Conservation (phyloP, 2,329 filamentous ascomycete species). For the Huntiella decipiens region DNA sequence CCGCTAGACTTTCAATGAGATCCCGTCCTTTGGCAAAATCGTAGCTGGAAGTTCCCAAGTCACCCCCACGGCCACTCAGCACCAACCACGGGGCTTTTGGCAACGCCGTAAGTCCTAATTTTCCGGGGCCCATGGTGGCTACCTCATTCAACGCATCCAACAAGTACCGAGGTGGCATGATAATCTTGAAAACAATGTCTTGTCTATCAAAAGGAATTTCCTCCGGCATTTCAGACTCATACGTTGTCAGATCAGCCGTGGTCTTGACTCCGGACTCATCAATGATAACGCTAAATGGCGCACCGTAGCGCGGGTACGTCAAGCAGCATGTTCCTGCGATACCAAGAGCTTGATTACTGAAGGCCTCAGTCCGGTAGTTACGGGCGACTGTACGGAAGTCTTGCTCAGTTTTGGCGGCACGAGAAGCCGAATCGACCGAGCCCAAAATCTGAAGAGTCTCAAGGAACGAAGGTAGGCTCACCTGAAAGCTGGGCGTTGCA, state of each 20-base stretch:
- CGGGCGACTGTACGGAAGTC: constrained; percentile 44
- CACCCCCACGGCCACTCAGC: constrained; percentile 41
- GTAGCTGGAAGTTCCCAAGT: constrained; percentile 43
- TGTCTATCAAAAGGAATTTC: constrained; percentile 79
- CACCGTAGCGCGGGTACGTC: constrained; percentile 54
- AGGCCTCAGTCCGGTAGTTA: constrained; percentile 51
- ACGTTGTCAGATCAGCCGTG: constrained; percentile 77
- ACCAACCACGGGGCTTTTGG: constrained; percentile 52
- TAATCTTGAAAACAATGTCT: constrained; percentile 72
- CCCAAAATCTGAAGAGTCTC: constrained; percentile 94
- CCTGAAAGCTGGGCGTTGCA: constrained; percentile 53
- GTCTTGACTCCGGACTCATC: constrained; percentile 76
- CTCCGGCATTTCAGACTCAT: constrained; percentile 53
- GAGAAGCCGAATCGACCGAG: constrained; percentile 48
- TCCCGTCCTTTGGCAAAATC: constrained; percentile 45
- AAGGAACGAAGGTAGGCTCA: constrained; percentile 70
- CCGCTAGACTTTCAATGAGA: constrained; percentile 57
- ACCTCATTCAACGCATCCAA: constrained; percentile 55
- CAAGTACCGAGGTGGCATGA: constrained; percentile 64
- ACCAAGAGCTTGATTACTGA: constrained; percentile 64
- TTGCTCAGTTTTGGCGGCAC: constrained; percentile 37
- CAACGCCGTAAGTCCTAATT: constrained; percentile 48
- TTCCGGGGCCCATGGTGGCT: constrained; percentile 49
- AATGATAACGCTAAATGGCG: constrained; percentile 66
- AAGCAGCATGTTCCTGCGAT: constrained; percentile 75